Evolutionary conservation across 768 basidiomycete species (phyloP).

Genomic region (Tricholoma saponaceum): DNA sequence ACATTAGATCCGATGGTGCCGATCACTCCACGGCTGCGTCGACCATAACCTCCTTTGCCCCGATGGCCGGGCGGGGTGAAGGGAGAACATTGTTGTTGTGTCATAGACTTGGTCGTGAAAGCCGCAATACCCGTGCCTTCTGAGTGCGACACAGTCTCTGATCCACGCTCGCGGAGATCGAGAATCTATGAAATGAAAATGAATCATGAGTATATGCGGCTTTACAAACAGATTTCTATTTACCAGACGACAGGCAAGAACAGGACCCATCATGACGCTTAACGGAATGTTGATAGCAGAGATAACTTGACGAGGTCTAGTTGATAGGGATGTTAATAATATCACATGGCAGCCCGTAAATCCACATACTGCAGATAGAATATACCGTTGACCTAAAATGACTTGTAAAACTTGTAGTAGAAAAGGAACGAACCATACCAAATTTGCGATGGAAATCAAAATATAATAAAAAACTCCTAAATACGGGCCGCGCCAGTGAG

Average conservation of each 20-base stretch:
- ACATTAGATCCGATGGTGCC: constrained; percentile 57
- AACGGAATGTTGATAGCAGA: constrained; percentile 83
- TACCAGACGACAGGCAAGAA: constrained; percentile 77
- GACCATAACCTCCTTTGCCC: constrained; percentile 36
- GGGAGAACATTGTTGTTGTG: constrained; percentile 51
- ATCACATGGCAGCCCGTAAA: neutral
- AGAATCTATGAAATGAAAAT: constrained; percentile 48
- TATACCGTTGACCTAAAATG: constrained; percentile 63
- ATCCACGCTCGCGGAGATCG: constrained; percentile 78
- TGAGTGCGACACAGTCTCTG: constrained; percentile 73
- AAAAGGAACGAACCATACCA: constrained; percentile 30
- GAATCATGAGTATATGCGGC: constrained; percentile 5
- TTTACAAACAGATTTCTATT: constrained; percentile 12
- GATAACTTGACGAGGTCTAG: constrained; percentile 74
- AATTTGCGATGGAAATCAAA: constrained; percentile 81
- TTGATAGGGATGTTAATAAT: neutral
- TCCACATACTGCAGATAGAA: constrained; percentile 75
- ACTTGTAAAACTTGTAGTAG: constrained; percentile 2
- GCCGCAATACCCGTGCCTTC: constrained; percentile 66
- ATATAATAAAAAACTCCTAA: constrained; percentile 81
- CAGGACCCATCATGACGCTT: constrained; percentile 78
- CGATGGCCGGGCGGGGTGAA: constrained; percentile 48
- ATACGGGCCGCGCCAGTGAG: constrained; percentile 1
- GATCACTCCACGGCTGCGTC: constrained; percentile 36
- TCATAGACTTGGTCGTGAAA: constrained; percentile 61